Percentiles rank a stretch among this genome's conserved stretches.
These are phyloP conservation scores for Byssochlamys sp. DNA, from an alignment of 2,329 filamentous ascomycete species.

Conservation along the genomic window DNA sequence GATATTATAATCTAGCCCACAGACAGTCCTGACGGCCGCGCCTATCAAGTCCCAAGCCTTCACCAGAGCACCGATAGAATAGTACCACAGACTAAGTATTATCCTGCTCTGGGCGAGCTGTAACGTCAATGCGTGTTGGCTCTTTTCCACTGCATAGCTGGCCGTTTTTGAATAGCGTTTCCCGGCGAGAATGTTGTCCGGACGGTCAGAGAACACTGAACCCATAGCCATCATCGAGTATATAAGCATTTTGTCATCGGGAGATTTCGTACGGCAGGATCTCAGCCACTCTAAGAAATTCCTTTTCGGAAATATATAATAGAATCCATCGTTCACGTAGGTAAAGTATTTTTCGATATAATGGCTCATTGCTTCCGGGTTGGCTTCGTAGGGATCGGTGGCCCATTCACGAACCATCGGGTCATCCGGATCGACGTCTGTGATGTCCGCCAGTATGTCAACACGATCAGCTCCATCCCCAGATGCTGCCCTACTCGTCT, in stretches of 20 bases:
- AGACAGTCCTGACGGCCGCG: slow-evolving; percentile 51
- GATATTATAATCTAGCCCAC: slow-evolving; percentile 53
- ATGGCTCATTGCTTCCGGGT: slow-evolving; percentile 42
- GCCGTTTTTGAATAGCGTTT: slow-evolving; percentile 47
- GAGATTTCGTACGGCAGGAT: slow-evolving; percentile 38
- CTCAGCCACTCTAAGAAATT: slow-evolving; percentile 48
- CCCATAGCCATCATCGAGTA: slow-evolving; percentile 52
- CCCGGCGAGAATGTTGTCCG: slow-evolving; percentile 37
- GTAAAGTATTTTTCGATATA: slow-evolving; percentile 49
- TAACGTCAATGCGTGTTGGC: slow-evolving; percentile 46
- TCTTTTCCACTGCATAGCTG: slow-evolving; percentile 46
- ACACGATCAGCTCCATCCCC: slow-evolving; percentile 13
- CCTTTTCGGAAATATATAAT: slow-evolving; percentile 47
- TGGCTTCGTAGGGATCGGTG: slow-evolving; percentile 45
- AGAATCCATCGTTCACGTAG: slow-evolving; percentile 46
- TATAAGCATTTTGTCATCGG: slow-evolving; percentile 50
- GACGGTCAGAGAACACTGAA: slow-evolving; percentile 43
- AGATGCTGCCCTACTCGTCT: not conserved
- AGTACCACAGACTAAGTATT: slow-evolving; percentile 58
- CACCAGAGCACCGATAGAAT: slow-evolving; percentile 49
- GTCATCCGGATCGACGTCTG: slow-evolving; percentile 19
- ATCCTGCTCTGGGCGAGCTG: slow-evolving; percentile 59
- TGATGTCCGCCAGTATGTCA: slow-evolving; percentile 23
- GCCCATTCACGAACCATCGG: slow-evolving; percentile 34
- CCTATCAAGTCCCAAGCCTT: slow-evolving; percentile 57